phyloP scores from a whole-genome alignment of 768 basidiomycete species.

The Imleria badia region DNA sequence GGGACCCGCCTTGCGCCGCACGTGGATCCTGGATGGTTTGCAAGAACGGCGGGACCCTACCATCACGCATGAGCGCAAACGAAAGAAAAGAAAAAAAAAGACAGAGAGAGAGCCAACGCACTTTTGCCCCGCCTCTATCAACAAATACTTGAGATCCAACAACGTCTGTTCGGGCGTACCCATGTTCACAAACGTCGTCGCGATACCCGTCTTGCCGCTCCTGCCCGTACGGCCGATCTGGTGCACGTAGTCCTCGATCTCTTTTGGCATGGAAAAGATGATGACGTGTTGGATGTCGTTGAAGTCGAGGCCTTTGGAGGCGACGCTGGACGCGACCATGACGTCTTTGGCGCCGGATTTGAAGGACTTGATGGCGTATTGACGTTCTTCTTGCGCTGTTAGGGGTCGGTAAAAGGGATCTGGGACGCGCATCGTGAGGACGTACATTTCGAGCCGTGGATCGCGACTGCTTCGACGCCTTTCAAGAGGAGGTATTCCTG shows the following conservation, averaged over 20 bases:
- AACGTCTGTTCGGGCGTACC: conserved; percentile 95
- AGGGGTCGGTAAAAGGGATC: background rate
- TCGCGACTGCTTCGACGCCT: conserved; percentile 97
- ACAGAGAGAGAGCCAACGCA: conserved; percentile 38
- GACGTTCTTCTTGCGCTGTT: conserved; percentile 94
- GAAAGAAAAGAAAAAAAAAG: too few species aligned
- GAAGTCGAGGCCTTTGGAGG: conserved; percentile 98
- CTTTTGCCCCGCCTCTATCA: conserved; percentile 99
- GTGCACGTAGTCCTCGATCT: conserved; percentile 99
- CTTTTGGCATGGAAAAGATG: conserved; percentile 99
- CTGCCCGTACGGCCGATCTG: conserved; percentile 98
- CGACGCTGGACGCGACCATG: conserved; percentile 98
- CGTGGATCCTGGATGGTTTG: conserved; percentile 88
- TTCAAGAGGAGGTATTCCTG: conserved; percentile 97
- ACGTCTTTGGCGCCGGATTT: conserved; percentile 97
- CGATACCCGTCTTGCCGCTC: conserved; percentile 97
- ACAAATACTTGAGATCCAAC: conserved; percentile 92
- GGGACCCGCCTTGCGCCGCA: conserved; percentile 68
- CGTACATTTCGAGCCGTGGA: conserved; percentile 96
- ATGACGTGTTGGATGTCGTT: conserved; percentile 99
- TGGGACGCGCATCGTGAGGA: background rate
- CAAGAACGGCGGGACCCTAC: conserved; percentile 91
- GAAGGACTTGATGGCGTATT: conserved; percentile 98
- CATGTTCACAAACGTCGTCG: conserved; percentile 99
- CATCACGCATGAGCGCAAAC: background rate